Base-by-base conservation (phyloP, 805 yeast species). In the Ogataea glucozyma region DNA sequence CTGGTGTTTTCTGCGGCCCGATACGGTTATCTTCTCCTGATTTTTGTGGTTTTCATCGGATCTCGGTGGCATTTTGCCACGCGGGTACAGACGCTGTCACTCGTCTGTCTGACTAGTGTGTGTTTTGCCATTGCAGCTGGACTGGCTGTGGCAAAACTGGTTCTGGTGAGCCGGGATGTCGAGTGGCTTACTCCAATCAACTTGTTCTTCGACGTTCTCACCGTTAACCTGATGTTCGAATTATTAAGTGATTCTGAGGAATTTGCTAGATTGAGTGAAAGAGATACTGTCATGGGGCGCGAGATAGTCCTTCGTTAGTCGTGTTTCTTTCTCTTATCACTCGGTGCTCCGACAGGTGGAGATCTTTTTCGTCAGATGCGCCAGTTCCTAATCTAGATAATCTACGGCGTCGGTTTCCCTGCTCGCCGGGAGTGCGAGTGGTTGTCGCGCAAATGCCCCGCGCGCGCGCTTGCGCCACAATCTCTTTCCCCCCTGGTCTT, bases 161-260 rank as follows among this genome's bases (percentile, higher is more conserved):
- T 56, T 12, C 23, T 62, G 24, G 54, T 69, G 53, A 19, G 57
- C 59, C 24, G 66, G 73, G 69, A 60, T 72, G 18, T 66, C n/a
- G 67, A 68, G 12, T 75, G 83, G 69, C 71, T 84, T 56, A 60
- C 73, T 0, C 65, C 69, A 20, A 64, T 75, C 4, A 52, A 72
- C 9, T 68, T 73, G 4, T 69, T 79, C 24, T 52, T 77, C 5
- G 73, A 75, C 31, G 69, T 79, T 12, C 69, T 78, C 20, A 61
- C 78, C 3, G 63, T 73, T 12, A 75, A 81, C 1, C 67, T 77
- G n/a, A 69, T 79, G 1, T 82, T 85, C 85, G 87, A 82, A 61
- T 79, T 88, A 84, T 60, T 80, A 8, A 75, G 69, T 51, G 73
- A 78, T 34, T 78, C 81, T 29, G 72, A 75, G 46, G 54, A 68